Percentiles rank a stretch among this genome's conserved stretches.
phyloP scores from a whole-genome alignment of 495 filamentous ascomycete genomes.

The Clavariopsis aquatica region DNA sequence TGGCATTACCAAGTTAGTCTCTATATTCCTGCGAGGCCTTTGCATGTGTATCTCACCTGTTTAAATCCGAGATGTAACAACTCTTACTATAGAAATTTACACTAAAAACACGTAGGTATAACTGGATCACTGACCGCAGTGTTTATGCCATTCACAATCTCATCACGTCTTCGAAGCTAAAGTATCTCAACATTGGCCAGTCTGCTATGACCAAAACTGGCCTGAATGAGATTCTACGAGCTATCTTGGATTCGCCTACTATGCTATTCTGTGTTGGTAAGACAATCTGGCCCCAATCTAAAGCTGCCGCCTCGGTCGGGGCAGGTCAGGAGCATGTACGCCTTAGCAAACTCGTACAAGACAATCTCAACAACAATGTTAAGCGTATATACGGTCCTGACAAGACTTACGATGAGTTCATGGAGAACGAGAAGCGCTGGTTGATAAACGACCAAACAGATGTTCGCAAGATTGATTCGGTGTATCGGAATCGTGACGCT shows the following conservation, averaged over 20 bases:
- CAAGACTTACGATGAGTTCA: conserved; percentile 38
- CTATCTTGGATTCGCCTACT: conserved; percentile 10
- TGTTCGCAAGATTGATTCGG: conserved; percentile 47
- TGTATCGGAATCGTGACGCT: conserved; percentile 49
- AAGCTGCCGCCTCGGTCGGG: conserved; percentile 6
- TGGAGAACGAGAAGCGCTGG: conserved; percentile 43
- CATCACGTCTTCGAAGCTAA: conserved; percentile 7
- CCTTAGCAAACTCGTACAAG: conserved; percentile 14
- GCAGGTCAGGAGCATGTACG: conserved; percentile 26
- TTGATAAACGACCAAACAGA: conserved; percentile 43
- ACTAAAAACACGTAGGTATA: conserved; percentile 29
- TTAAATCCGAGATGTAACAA: too few relatives aligned
- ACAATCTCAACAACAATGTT: conserved; percentile 37
- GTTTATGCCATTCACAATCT: conserved; percentile 17
- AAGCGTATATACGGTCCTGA: conserved; percentile 28
- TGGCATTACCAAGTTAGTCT: too few relatives aligned
- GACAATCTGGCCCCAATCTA: conserved; percentile 22
- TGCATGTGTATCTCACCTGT: too few relatives aligned
- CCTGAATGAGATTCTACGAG: conserved; percentile 11
- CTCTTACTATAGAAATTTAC: too few relatives aligned
- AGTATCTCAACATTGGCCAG: conserved; percentile 23
- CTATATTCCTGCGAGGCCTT: too few relatives aligned
- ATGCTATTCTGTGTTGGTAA: conserved; percentile 31
- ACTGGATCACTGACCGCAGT: conserved; percentile 30
- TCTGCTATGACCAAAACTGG: conserved; percentile 23